Evolutionary conservation across 2,329 filamentous ascomycete species (phyloP).

Genomic region (Diaporthe helianthi): DNA sequence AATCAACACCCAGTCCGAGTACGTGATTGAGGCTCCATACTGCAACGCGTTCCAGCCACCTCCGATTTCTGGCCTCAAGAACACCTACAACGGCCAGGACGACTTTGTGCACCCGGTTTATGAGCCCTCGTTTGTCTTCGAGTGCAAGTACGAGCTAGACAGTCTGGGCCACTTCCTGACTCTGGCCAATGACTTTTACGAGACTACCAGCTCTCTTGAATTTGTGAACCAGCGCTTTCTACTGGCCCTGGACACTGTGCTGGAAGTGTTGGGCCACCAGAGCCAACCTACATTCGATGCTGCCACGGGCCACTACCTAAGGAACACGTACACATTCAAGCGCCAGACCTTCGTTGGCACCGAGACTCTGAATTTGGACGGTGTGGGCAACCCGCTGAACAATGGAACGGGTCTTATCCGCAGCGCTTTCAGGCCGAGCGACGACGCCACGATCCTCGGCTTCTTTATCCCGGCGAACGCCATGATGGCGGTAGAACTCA

Average conservation of each 20-base stretch:
- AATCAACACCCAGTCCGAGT: conserved; percentile 95
- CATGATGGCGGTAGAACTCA: conserved; percentile 91
- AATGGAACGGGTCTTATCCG: conserved; percentile 83
- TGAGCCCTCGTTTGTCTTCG: conserved; percentile 85
- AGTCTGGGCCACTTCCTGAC: conserved; percentile 91
- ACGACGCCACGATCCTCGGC: conserved; percentile 92
- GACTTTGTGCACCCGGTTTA: conserved; percentile 88
- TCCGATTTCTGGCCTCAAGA: conserved; percentile 75
- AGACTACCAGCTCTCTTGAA: conserved; percentile 76
- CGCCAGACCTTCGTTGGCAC: conserved; percentile 82
- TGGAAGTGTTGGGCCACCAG: conserved; percentile 79
- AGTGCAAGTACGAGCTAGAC: conserved; percentile 99
- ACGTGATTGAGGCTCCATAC: conserved; percentile 92
- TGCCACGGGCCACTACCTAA: conserved; percentile 66
- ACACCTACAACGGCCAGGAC: conserved; percentile 79
- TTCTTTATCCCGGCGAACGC: conserved; percentile 97
- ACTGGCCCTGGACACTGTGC: conserved; percentile 74
- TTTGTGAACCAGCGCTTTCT: conserved; percentile 85
- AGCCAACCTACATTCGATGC: conserved; percentile 81
- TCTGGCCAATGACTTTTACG: conserved; percentile 84
- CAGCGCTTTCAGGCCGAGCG: conserved; percentile 92
- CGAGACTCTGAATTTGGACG: conserved; percentile 83
- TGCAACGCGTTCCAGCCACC: conserved; percentile 99
- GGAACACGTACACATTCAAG: conserved; percentile 88
- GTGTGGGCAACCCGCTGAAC: conserved; percentile 91